These are phyloP conservation scores for Musa troglodytarum DNA, from an alignment of 176 grass and related monocot genomes.

Conservation along the genomic window DNA sequence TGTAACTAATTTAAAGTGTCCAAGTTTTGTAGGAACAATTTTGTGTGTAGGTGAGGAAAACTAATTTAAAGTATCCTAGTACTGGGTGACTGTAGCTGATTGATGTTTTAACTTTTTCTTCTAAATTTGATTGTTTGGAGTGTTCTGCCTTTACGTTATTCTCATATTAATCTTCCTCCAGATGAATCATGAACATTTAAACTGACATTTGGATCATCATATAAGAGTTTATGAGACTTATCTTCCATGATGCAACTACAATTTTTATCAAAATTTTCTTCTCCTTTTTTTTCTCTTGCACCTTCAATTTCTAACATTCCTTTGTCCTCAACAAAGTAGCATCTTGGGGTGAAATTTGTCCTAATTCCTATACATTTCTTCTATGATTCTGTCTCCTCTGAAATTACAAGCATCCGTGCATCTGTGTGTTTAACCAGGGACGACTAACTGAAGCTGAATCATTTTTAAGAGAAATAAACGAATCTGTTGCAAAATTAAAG, in stretches of 20 bases:
- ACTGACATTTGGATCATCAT: background rate
- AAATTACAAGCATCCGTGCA: background rate
- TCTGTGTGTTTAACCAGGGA: slow-evolving; percentile 33
- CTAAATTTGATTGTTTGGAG: background rate
- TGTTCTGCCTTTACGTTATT: background rate
- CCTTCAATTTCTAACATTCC: background rate
- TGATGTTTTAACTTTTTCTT: background rate
- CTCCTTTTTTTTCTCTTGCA: background rate
- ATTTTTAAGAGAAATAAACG: slow-evolving; percentile 61
- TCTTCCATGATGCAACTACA: background rate
- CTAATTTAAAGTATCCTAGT: background rate
- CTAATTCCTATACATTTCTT: background rate
- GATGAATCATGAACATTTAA: background rate
- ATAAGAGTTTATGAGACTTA: background rate
- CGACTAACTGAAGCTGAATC: slow-evolving; percentile 66
- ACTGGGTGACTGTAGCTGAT: background rate
- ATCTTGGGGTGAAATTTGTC: background rate
- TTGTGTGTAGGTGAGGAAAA: too few relatives aligned
- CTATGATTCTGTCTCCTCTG: background rate
- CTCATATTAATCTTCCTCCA: background rate
- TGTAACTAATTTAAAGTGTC: too few relatives aligned
- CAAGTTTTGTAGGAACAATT: too few relatives aligned
- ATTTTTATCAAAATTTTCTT: background rate
- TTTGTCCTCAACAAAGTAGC: background rate
- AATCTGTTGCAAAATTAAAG: slow-evolving; percentile 53